phyloP scores from a whole-genome alignment of 1,284 basidiomycete genomes.

The Fistulinella cinereoalba region DNA sequence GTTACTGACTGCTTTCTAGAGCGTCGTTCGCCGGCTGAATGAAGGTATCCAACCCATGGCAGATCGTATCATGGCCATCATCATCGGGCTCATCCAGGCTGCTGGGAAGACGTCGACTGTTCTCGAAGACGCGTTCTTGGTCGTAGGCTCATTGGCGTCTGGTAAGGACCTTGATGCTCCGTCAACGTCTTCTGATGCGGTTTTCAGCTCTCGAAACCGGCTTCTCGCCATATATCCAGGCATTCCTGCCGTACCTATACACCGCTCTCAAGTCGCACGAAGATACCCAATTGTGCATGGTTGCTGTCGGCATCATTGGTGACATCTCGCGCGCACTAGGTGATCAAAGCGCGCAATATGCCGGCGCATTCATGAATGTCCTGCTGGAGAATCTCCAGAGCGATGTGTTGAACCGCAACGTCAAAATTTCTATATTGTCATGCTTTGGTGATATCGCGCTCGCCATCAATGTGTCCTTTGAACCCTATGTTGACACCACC shows the following conservation, averaged over 20 bases:
- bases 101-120: constrained; percentile 92
- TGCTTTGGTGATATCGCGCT: constrained; percentile 98
- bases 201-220: constrained; percentile 82
- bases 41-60: constrained; percentile 85
- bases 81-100: constrained; percentile 83
- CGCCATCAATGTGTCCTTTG: constrained; percentile 84
- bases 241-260: constrained; percentile 89
- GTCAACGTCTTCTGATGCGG: too few species aligned
- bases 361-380: constrained; percentile 86
- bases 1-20: constrained; percentile 42
- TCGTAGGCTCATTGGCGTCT: constrained; percentile 85
- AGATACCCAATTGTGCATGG: constrained; percentile 93
- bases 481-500: constrained; percentile 86
- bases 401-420: constrained; percentile 87
- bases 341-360: constrained; percentile 80
- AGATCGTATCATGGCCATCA: constrained; percentile 93
- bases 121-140: constrained; percentile 96
- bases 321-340: constrained; percentile 93
- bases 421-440: constrained; percentile 94
- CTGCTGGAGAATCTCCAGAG: constrained; percentile 92
- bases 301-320: constrained; percentile 93
- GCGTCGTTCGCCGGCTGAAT: constrained; percentile 81
- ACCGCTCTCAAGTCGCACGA: constrained; percentile 91
- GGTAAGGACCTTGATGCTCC: constrained; percentile 39
- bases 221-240: constrained; percentile 87